Evolutionary conservation across 2,329 filamentous ascomycete species (phyloP).

Genomic region (Colletotrichum trifolii): DNA sequence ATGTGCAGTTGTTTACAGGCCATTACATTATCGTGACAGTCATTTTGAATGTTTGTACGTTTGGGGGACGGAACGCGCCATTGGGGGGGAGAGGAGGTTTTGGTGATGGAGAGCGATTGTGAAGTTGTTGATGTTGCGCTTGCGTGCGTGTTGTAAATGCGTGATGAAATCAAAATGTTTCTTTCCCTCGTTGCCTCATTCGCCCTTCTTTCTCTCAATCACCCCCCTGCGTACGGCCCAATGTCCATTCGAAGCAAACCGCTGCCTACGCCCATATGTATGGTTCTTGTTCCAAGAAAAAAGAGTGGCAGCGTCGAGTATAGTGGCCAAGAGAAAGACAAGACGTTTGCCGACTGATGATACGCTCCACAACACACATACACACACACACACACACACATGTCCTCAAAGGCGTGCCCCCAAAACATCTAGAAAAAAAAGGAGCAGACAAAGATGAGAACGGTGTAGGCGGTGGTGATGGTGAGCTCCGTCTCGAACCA

Average conservation of each 20-base stretch:
- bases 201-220: too few relatives aligned
- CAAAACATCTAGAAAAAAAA: slow-evolving; percentile 45
- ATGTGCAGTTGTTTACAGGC: slow-evolving; percentile 35
- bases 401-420: too few relatives aligned
- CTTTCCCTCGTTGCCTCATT: background rate
- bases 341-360: background rate
- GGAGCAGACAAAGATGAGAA: slow-evolving; percentile 58
- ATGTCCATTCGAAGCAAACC: background rate
- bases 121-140: background rate
- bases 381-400: too few relatives aligned
- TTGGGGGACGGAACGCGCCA: background rate
- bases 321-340: background rate
- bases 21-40: slow-evolving; percentile 38
- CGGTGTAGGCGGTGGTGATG: slow-evolving; percentile 60
- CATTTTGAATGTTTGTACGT: slow-evolving; percentile 29
- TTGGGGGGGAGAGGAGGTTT: too few relatives aligned
- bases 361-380: too few relatives aligned
- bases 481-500: slow-evolving; percentile 68
- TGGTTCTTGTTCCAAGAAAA: background rate
- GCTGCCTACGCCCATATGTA: slow-evolving; percentile 24
- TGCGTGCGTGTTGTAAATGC: slow-evolving; percentile 16
- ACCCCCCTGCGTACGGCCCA: background rate
- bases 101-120: background rate
- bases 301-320: too few relatives aligned
- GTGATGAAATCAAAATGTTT: background rate